Evolutionary conservation across 129 eudicot genomes (phyloP), one percentile per base, ranked within the genome.

Genomic region (Chrysanthemum lavandulifolium): DNA sequence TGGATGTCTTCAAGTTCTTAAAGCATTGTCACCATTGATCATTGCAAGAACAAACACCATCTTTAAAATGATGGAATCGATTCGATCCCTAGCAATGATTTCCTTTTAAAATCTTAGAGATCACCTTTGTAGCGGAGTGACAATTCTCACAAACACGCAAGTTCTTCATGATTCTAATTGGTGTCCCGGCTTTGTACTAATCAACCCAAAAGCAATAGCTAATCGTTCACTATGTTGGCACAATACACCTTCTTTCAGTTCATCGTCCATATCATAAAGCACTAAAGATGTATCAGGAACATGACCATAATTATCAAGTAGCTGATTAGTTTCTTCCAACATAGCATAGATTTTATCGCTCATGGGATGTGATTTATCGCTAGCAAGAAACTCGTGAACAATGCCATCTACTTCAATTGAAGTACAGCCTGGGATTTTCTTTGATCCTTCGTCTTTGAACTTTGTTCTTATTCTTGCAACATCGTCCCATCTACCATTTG

Each of bases 401-500:
- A 67, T 5, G 0, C 80, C 80, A 25, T 76, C 68, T 6, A 76
- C 47, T 67, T 76, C 80, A 18, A 76, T 76, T 29, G 80, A 76
- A 67, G 80, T 76, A 67, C 80, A 76, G 12, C 80, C 80, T 2
- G 80, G 80, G 36, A 67, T 56, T 47, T 57, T 76, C 66, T 67
- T 76, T 16, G 80, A 76, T 45, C 80, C 74, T 1, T 65, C 70
- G 50, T 82, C 80, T 72, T 82, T 85, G 69, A 84, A 84, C 61
- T 66, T 43, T 12, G 80, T 71, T 80, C 93, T 79, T 25, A 82
- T 88, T 68, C 77, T 71, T 40, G 61, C 71, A 18, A 85, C 89
- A 21, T 80, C 85, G 13, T 82, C 73, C 93, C 93, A 87, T 70
- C 75, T 80, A 40, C 81, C 83, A 50, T 61, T 71, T 6, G 85